These are phyloP conservation scores for Triticum monococcum DNA, from an alignment of 176 grass and related monocot genomes.

Conservation along the genomic window DNA sequence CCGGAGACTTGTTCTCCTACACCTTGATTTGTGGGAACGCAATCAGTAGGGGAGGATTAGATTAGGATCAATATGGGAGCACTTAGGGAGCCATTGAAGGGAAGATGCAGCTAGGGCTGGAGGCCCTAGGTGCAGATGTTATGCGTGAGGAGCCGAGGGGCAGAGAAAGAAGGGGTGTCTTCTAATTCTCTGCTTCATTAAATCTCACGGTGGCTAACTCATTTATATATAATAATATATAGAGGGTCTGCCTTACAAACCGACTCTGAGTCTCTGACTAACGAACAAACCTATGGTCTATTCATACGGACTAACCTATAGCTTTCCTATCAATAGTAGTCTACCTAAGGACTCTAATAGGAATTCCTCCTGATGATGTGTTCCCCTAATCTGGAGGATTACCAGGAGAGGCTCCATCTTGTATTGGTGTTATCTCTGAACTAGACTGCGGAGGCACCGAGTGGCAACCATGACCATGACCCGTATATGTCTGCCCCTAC, in stretches of 20 bases:
- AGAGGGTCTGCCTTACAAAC: slow-evolving; percentile 4
- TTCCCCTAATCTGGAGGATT: too few species aligned
- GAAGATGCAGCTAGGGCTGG: too few species aligned
- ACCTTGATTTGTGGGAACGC: too few species aligned
- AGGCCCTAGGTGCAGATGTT: not conserved
- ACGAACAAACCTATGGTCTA: too few species aligned
- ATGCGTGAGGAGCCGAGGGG: not conserved
- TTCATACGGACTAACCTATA: too few species aligned
- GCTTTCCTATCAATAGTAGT: too few species aligned
- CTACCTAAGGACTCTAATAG: too few species aligned
- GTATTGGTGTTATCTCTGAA: too few species aligned
- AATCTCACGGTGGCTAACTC: not conserved
- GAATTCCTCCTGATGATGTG: too few species aligned
- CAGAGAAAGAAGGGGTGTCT: not conserved
- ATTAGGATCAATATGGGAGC: not conserved
- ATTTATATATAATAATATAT: not conserved
- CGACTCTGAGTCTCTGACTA: not conserved
- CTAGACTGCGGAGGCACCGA: not conserved
- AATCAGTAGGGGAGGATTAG: not conserved
- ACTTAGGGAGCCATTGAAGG: not conserved
- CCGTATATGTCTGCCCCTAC: too few species aligned
- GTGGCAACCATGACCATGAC: not conserved
- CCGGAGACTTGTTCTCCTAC: not conserved
- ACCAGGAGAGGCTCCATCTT: too few species aligned
- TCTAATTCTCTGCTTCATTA: not conserved